phyloP scores from a whole-genome alignment of 2,329 filamentous ascomycete genomes.

The Claviceps monticola region DNA sequence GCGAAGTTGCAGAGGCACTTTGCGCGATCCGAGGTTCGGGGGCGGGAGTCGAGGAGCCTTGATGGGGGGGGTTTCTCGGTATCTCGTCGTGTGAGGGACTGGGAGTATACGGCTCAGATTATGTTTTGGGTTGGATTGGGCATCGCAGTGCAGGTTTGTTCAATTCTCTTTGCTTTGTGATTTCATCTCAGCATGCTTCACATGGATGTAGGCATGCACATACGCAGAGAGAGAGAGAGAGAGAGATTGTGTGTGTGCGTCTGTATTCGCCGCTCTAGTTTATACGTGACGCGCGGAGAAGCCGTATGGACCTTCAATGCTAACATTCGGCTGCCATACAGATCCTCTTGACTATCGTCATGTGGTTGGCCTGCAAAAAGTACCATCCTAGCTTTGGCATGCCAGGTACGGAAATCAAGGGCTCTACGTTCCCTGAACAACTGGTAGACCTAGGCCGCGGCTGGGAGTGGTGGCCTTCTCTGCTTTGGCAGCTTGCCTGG shows the following conservation, averaged over 20 bases:
- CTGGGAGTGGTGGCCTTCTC: conserved; percentile 45
- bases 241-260: neutral
- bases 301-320: neutral
- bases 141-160: neutral
- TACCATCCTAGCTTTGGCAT: conserved; percentile 41
- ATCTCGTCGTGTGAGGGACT: neutral
- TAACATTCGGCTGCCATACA: conserved; percentile 12
- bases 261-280: too few species aligned
- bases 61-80: conserved; percentile 3
- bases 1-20: conserved; percentile 28
- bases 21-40: conserved; percentile 3
- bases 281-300: neutral
- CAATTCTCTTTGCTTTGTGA: neutral
- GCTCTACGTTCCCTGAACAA: conserved; percentile 23
- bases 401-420: conserved; percentile 20
- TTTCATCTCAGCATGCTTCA: too few species aligned
- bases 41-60: conserved; percentile 6
- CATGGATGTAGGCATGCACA: too few species aligned
- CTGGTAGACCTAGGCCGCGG: conserved; percentile 30
- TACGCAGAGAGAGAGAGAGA: neutral
- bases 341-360: conserved; percentile 37
- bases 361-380: conserved; percentile 43
- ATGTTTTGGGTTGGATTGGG: neutral
- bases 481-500: conserved; percentile 42
- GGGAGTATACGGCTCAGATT: neutral